Evolutionary conservation across 2,329 filamentous ascomycete genomes (phyloP).

Genomic region (Dothistroma septosporum): DNA sequence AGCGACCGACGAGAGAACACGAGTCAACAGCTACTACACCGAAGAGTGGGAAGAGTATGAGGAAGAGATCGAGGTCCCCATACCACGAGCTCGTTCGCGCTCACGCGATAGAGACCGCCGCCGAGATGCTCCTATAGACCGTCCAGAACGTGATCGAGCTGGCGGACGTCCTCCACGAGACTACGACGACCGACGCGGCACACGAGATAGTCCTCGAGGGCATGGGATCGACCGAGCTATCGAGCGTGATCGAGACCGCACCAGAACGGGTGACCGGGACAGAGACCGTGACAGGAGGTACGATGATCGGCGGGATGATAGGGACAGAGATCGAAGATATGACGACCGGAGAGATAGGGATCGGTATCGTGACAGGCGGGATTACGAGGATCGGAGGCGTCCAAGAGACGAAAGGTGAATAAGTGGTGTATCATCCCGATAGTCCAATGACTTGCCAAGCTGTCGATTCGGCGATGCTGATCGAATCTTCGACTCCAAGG

Average conservation of each 20-base stretch:
- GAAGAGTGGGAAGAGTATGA: conserved; percentile 74
- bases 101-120: conserved; percentile 18
- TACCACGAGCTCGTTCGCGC: conserved; percentile 21
- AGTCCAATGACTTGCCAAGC: too few species aligned
- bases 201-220: conserved; percentile 76
- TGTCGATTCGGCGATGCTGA: too few species aligned
- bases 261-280: conserved; percentile 23
- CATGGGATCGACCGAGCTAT: conserved; percentile 45
- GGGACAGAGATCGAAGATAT: conserved; percentile 23
- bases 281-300: conserved; percentile 24
- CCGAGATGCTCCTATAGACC: conserved; percentile 8
- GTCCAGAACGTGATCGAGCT: conserved; percentile 22
- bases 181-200: conserved; percentile 56
- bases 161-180: conserved; percentile 11
- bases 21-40: conserved; percentile 64
- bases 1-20: conserved; percentile 65
- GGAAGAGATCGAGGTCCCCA: conserved; percentile 63
- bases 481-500: too few species aligned
- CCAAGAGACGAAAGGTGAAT: not conserved
- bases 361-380: conserved; percentile 20
- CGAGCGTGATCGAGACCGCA: conserved; percentile 25
- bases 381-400: conserved; percentile 23
- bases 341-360: conserved; percentile 28
- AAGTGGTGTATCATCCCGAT: too few species aligned
- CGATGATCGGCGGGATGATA: conserved; percentile 29